Conservation (phyloP, 768 basidiomycete genomes). For the Kwoniella pini region DNA sequence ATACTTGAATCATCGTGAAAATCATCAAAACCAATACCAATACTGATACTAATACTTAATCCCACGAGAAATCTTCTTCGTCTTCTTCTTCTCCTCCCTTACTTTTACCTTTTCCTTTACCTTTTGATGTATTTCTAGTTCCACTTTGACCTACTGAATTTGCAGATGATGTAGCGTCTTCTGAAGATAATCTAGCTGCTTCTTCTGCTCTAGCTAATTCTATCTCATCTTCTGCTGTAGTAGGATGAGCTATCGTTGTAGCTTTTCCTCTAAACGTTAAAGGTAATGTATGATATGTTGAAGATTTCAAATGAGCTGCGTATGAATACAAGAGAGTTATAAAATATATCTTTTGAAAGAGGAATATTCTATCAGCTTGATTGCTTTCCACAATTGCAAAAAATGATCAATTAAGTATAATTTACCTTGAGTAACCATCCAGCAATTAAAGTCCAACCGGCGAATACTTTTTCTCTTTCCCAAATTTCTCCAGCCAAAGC, state of each 20-base stretch:
- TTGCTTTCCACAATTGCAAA: not conserved
- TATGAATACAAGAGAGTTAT: slow-evolving; percentile 87
- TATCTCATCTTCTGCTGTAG: slow-evolving; percentile 36
- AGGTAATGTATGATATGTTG: slow-evolving; percentile 82
- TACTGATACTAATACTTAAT: not conserved
- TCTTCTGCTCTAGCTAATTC: slow-evolving; percentile 18
- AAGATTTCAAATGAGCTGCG: slow-evolving; percentile 85
- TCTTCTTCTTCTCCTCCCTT: slow-evolving; percentile 9
- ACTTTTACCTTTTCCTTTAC: slow-evolving; percentile 7
- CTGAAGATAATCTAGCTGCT: slow-evolving; percentile 11
- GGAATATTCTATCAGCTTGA: too few species aligned
- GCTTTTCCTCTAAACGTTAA: slow-evolving; percentile 46
- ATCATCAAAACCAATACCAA: not conserved
- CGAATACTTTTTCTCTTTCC: slow-evolving; percentile 83
- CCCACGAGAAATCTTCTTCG: slow-evolving; percentile 29
- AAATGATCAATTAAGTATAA: not conserved
- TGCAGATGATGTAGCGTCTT: not conserved
- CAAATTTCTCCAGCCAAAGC: slow-evolving; percentile 78
- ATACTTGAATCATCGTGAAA: not conserved
- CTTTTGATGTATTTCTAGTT: not conserved
- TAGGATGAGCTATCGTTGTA: slow-evolving; percentile 38
- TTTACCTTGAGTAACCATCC: slow-evolving; percentile 89
- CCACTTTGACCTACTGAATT: slow-evolving; percentile 7
- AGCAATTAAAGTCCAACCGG: slow-evolving; percentile 70
- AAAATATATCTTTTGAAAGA: slow-evolving; percentile 74